Evolutionary conservation across 2,329 filamentous ascomycete species (phyloP).

Genomic region (Cladophialophora yegresii): DNA sequence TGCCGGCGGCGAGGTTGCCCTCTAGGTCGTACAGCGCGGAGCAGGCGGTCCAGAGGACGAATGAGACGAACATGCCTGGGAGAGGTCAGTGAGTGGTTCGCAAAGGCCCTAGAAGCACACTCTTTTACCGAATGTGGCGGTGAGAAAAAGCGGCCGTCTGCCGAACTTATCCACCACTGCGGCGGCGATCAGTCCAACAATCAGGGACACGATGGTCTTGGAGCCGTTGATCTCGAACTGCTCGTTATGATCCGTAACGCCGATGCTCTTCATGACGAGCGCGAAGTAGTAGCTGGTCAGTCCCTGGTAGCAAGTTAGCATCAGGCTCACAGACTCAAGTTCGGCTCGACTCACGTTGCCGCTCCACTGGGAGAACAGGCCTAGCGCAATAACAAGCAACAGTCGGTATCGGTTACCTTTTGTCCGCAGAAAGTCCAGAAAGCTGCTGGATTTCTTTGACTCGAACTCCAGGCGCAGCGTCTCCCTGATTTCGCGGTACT

Average conservation of each 20-base stretch:
- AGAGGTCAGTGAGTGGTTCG: slow-evolving; percentile 36
- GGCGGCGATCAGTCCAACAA: slow-evolving; percentile 59
- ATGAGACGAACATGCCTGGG: slow-evolving; percentile 44
- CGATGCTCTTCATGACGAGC: slow-evolving; percentile 50
- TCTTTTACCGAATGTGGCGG: slow-evolving; percentile 39
- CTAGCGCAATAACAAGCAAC: slow-evolving; percentile 49
- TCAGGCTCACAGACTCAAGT: slow-evolving; percentile 35
- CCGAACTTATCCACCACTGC: slow-evolving; percentile 59
- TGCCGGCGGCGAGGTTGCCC: slow-evolving; percentile 40
- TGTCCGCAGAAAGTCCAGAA: slow-evolving; percentile 64
- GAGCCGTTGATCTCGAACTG: slow-evolving; percentile 19
- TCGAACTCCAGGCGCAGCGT: slow-evolving; percentile 59
- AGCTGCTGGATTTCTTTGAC: slow-evolving; percentile 50
- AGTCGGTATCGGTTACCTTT: slow-evolving; percentile 58
- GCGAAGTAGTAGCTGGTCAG: slow-evolving; percentile 43
- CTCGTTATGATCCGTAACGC: slow-evolving; percentile 49
- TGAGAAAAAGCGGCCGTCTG: slow-evolving; percentile 59
- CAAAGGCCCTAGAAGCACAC: background rate
- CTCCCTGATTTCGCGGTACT: slow-evolving; percentile 67
- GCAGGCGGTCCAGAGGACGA: slow-evolving; percentile 47
- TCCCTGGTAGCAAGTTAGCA: no score
- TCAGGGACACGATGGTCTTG: slow-evolving; percentile 42
- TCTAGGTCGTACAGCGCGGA: slow-evolving; percentile 42
- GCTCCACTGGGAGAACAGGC: slow-evolving; percentile 50
- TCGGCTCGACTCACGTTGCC: slow-evolving; percentile 47